Conservation (phyloP, 2,329 filamentous ascomycete genomes). For the Macrophomina tecta region DNA sequence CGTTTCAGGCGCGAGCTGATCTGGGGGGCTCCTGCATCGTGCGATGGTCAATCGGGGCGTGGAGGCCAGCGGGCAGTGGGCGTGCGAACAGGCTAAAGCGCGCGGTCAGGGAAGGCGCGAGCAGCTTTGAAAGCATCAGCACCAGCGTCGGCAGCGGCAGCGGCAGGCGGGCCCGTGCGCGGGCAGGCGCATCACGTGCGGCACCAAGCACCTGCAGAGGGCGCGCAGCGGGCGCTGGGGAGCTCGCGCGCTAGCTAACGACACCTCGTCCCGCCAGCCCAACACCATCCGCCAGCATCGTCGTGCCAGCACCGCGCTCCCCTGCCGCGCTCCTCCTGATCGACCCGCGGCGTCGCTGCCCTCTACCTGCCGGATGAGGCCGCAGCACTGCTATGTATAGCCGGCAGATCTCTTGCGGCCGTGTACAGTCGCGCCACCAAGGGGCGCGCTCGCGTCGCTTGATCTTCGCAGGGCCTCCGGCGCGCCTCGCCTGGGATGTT, state of each 20-base stretch:
- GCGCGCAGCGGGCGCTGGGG: too few relatives aligned
- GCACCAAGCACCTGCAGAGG: not conserved
- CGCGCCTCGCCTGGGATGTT: conserved; percentile 36
- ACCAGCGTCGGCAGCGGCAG: not conserved
- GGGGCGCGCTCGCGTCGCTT: conserved; percentile 21
- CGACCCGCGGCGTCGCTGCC: conserved; percentile 17
- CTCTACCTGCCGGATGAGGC: conserved; percentile 19
- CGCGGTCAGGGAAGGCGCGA: not conserved
- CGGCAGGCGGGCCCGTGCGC: not conserved
- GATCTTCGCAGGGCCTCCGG: conserved; percentile 15
- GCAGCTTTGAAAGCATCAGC: not conserved
- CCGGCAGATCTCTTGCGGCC: conserved; percentile 22
- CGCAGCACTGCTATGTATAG: conserved; percentile 23
- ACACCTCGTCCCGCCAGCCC: not conserved
- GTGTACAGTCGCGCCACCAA: conserved; percentile 17
- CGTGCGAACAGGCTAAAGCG: conserved; percentile 14
- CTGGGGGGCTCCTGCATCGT: not conserved
- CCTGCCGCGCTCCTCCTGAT: conserved; percentile 23
- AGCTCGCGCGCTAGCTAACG: not conserved
- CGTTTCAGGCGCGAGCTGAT: conserved; percentile 5
- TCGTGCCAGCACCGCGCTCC: conserved; percentile 8
- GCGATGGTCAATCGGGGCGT: not conserved
- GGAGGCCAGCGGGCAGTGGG: not conserved
- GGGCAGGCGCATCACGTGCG: conserved; percentile 1
- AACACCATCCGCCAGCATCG: conserved; percentile 13